Base-by-base conservation (phyloP, 2,329 filamentous ascomycete genomes). In the Nectriaceae sp. region DNA sequence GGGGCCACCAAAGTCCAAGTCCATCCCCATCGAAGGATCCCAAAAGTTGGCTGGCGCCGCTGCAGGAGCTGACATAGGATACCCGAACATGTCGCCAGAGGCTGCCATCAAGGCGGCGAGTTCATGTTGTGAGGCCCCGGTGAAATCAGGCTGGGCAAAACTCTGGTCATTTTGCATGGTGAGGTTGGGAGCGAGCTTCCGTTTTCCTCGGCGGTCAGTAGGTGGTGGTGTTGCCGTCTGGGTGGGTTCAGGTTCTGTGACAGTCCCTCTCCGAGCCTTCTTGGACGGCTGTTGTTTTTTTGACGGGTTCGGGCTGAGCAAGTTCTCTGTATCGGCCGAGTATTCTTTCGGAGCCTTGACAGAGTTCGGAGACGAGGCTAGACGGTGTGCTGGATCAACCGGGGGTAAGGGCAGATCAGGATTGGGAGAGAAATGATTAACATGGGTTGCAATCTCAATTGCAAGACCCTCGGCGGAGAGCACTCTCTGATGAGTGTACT, bases 221-320 rank as follows among this genome's bases (percentile, higher is more conserved):
- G 80, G 77, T 44, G 83, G 83, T 46, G 83, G 83, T 21, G 83
- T 86, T 42, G 75, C 75, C 29, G 79, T 82, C 59, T 85, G 82
- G 19, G 65, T 65, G 20, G 55, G 56, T 43, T 70, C 65, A 35
- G 63, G 52, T 57, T 74, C 68, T 54, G 71, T 61, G 51, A 70
- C 58, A 42, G 69, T 68, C 53, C 71, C 67, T 54, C 75, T 70
- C 57, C 75, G 71, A 51, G 63, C 55, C 61, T 77, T 81, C 61
- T 79, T 82, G 11, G 65, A 60, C 22, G 67, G 67, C 44, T 61
- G 65, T 19, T 37, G 51, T 38, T 54, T 53, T 22, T 60, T 62
- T 39, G 56, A 48, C 33, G 53, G 61, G 48, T 48, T 62, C 55
- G 54, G 66, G 45, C 60, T 72, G 51, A 53, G 48, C 39, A 56